Evolutionary conservation across 345 rosid species (phyloP), one percentile per base, ranked within the genome.

Genomic region (Turritis glabra): DNA sequence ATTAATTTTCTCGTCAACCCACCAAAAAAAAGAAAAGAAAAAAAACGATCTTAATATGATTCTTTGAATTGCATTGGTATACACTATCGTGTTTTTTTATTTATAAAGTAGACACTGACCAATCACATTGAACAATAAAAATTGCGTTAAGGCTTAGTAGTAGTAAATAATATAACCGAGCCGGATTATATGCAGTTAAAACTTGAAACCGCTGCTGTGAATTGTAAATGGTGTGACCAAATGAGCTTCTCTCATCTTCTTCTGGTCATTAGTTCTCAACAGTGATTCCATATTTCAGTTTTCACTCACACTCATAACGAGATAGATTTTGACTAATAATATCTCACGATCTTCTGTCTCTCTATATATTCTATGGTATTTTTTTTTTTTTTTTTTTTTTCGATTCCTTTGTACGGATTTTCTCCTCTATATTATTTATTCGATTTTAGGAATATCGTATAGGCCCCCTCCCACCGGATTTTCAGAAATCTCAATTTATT

Each of bases 391-490:
- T 9, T 44, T 7, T 72, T 27, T 8, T 27, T 64, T 25, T 12
- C 40, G 59, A 69, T 69, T 75, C 60, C 8, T 69, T 17, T 23
- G 64, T 22, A n/a, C 54, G 71, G 71, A 67, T 46, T 60, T 23
- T 43, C 23, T 15, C 67, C 48, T 41, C 64, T 78, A 67, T 78
- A 67, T 67, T 66, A 79, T 61, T 54, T 73, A 79, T 73, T 70
- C 61, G 54, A 56, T 69, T 41, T 43, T 63, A 63, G 23, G 60
- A 69, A 77, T 54, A 70, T 33, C 33, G 53, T 53, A 74, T 73
- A 73, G 76, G 67, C 82, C 75, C 83, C 79, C 65, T 84, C 85
- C 79, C 65, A 85, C 85, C 81, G 78, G 86, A 86, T 85, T 90
- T 85, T 82, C 71, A 71, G 81, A 89, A 85, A 83, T 71, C 63